Base-by-base conservation (phyloP, 2,329 filamentous ascomycete genomes). In the Plenodomus tracheiphilus region DNA sequence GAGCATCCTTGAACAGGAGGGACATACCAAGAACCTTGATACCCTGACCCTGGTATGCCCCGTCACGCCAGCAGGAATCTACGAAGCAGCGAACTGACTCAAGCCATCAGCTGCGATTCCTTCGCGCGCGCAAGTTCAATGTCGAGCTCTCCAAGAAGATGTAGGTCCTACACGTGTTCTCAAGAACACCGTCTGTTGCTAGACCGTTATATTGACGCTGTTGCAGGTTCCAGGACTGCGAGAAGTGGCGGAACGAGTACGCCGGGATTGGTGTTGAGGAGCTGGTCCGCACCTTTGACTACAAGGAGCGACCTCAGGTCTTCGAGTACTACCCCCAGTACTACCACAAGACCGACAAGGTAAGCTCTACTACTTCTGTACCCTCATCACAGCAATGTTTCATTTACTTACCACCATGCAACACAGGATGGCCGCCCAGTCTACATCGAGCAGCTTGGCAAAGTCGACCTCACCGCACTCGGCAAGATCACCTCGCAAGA, bases 311-410 rank as follows among this genome's bases (percentile, higher is more conserved):
- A 75, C 72, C 83, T 46, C 74, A 93, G 70, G 83, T 99, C 50
- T 89, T 89, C 75, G 80, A 93, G 76, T 96, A 89, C 81, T 99
- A 99, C 78, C 91, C 91, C 40, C 94, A 99, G 78, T 99, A 94
- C 81, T 99, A 99, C 80, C 94, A 99, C 84, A 97, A 97, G 80
- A 93, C 86, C 11, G 90, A 94, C 77, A 91, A 91, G 74, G 81
- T 83, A 70, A 17, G 69, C 55, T 35, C 16, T 42, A 5, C 15
- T 35, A 19, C 17, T 1, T 16, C 20, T 37, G 55, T 63, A 40
- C 60, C 51, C 38, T 10, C 18, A 41, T 20, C 11, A 15, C 6
- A 11, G 4, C 28, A 4, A 4, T 11, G 13, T 15, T 32, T 4
- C 28, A 32, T 4, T 11, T 32, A 15, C 28, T 32, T 7, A 32